Evolutionary conservation across 345 rosid species (phyloP).

Genomic region (Conringia planisiliqua): DNA sequence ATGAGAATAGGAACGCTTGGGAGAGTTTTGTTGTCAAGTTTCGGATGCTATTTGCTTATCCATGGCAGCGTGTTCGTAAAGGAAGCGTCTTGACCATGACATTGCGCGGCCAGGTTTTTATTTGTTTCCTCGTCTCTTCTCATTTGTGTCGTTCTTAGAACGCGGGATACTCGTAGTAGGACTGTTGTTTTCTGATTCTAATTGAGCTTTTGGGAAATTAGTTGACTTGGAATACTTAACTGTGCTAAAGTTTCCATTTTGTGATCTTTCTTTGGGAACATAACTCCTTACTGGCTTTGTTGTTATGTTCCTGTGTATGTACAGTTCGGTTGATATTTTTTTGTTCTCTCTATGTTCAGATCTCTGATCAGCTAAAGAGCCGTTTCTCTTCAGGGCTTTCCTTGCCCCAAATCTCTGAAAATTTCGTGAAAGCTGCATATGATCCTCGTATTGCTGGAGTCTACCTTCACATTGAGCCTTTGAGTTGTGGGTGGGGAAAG

Average conservation of each 20-base stretch:
- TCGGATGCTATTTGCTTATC: constrained; percentile 72
- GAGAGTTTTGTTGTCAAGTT: constrained; percentile 61
- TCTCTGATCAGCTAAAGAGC: constrained; percentile 93
- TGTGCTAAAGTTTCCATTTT: not conserved
- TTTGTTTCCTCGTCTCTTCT: not conserved
- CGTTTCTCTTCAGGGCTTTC: constrained; percentile 83
- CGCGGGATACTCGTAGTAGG: not conserved
- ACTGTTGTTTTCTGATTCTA: not conserved
- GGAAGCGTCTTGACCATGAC: constrained; percentile 82
- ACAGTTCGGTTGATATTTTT: not conserved
- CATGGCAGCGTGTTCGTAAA: constrained; percentile 86
- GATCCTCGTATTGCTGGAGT: constrained; percentile 91
- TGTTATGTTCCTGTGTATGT: not conserved
- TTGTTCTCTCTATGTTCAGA: constrained; percentile 45
- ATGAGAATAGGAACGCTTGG: constrained; percentile 48
- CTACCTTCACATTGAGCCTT: constrained; percentile 81
- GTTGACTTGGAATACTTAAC: not conserved
- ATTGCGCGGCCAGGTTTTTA: constrained; percentile 87
- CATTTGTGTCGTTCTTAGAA: not conserved
- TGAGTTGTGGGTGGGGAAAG: constrained; percentile 93
- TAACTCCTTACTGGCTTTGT: not conserved
- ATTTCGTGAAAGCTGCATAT: constrained; percentile 81
- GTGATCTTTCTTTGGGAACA: not conserved
- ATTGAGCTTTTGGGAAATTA: not conserved
- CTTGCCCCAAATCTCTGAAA: constrained; percentile 84